phyloP scores from a whole-genome alignment of 306 rosid genomes.

The Sesbania bispinosa region DNA sequence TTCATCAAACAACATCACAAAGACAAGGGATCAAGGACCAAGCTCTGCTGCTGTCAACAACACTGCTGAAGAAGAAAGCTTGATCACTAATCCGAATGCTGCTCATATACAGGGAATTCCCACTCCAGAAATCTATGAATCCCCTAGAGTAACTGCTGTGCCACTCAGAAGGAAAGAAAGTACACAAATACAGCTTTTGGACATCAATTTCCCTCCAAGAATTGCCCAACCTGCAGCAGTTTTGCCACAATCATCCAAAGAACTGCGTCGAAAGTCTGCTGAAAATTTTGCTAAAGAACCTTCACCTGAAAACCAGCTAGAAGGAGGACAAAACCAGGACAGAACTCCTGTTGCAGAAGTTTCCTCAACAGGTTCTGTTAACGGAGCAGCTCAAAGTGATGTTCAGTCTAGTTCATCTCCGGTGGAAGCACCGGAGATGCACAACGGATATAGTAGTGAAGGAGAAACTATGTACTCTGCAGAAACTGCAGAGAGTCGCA shows the following conservation, averaged over 20 bases:
- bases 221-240: constrained; percentile 38
- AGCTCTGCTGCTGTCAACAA: constrained; percentile 53
- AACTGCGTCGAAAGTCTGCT: constrained; percentile 36
- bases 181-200: constrained; percentile 66
- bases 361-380: constrained; percentile 78
- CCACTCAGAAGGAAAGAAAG: constrained; percentile 63
- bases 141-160: constrained; percentile 71
- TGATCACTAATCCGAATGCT: constrained; percentile 38
- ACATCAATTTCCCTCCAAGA: constrained; percentile 91
- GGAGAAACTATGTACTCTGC: constrained; percentile 99
- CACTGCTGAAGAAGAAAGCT: constrained; percentile 57
- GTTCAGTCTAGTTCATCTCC: constrained; percentile 83
- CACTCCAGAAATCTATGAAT: constrained; percentile 94
- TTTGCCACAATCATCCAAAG: constrained; percentile 36
- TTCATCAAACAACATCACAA: constrained; percentile 57
- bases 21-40: constrained; percentile 53
- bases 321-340: constrained; percentile 37
- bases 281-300: constrained; percentile 39
- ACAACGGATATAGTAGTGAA: constrained; percentile 73
- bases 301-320: constrained; percentile 39
- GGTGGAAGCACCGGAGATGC: constrained; percentile 48
- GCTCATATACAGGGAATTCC: constrained; percentile 87
- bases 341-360: constrained; percentile 43
- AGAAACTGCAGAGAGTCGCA: constrained; percentile 92
- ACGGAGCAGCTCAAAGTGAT: constrained; percentile 68